phyloP scores from a whole-genome alignment of 805 yeast species.

The Cyberlindnera japonica region DNA sequence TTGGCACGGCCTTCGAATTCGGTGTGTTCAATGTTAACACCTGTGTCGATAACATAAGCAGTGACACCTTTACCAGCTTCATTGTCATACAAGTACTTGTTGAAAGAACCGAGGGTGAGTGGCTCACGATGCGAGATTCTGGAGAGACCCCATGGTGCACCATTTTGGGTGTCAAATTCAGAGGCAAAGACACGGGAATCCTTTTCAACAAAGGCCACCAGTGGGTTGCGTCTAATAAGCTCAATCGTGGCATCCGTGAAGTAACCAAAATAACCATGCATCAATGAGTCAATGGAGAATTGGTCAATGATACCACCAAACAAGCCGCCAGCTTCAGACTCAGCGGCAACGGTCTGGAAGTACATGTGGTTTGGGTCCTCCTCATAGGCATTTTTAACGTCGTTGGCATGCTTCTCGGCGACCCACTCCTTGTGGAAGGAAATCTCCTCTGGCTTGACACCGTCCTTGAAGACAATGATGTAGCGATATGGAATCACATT shows the following conservation, averaged over 20 bases:
- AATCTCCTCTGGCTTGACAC: conserved; percentile 47
- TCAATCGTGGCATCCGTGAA: conserved; percentile 75
- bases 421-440: conserved; percentile 69
- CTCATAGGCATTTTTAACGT: conserved; percentile 35
- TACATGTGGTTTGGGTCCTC: conserved; percentile 35
- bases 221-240: conserved; percentile 62
- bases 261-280: conserved; percentile 82
- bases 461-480: conserved; percentile 79
- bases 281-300: conserved; percentile 52
- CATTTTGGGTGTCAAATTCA: conserved; percentile 65
- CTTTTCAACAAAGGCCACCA: conserved; percentile 66
- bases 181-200: conserved; percentile 68
- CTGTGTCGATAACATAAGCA: conserved; percentile 87
- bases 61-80: conserved; percentile 82
- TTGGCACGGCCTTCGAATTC: conserved; percentile 82
- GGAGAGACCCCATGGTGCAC: conserved; percentile 94
- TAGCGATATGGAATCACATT: conserved; percentile 68
- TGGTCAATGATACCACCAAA: conserved; percentile 56
- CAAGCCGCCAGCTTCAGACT: conserved; percentile 26
- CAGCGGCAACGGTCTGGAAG: conserved; percentile 31
- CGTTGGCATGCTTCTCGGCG: conserved; percentile 45
- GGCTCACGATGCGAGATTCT: conserved; percentile 82
- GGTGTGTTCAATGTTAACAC: conserved; percentile 68
- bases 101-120: conserved; percentile 63
- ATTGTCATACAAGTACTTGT: conserved; percentile 67